phyloP scores from a whole-genome alignment of 352 stramenopile species.

The Pythium insidiosum region DNA sequence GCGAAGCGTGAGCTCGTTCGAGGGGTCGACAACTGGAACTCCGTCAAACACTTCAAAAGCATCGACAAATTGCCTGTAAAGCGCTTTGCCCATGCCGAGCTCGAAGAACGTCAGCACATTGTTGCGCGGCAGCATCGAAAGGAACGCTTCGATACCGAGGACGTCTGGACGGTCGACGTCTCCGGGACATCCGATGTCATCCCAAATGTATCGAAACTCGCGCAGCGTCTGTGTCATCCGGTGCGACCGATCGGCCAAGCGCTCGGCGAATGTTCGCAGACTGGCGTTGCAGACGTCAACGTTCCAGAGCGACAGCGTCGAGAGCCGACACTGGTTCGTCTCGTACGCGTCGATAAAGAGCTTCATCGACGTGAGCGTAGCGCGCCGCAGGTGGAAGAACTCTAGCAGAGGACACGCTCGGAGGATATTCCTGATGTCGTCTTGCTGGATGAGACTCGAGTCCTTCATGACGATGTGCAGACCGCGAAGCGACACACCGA shows the following conservation, averaged over 20 bases:
- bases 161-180: neutral
- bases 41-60: conserved; percentile 1
- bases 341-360: conserved; percentile 4
- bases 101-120: conserved; percentile 7
- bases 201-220: conserved; percentile 9
- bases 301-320: conserved; percentile 3
- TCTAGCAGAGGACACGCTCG: conserved; percentile 1
- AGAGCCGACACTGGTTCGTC: neutral
- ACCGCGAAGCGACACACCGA: conserved; percentile 2
- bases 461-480: conserved; percentile 5
- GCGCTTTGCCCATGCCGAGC: neutral
- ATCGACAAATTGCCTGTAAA: neutral
- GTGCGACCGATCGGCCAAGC: neutral
- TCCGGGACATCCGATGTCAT: neutral
- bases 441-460: neutral
- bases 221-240: conserved; percentile 1
- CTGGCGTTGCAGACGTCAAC: conserved; percentile 7
- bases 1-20: neutral
- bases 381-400: conserved; percentile 2
- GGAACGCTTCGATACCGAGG: conserved; percentile 3
- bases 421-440: conserved; percentile 2
- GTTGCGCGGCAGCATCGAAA: conserved; percentile 4
- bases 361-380: neutral
- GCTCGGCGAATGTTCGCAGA: neutral
- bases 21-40: neutral